Conservation (phyloP, 2,329 filamentous ascomycete species). For the Aspergillus fumigatus region DNA sequence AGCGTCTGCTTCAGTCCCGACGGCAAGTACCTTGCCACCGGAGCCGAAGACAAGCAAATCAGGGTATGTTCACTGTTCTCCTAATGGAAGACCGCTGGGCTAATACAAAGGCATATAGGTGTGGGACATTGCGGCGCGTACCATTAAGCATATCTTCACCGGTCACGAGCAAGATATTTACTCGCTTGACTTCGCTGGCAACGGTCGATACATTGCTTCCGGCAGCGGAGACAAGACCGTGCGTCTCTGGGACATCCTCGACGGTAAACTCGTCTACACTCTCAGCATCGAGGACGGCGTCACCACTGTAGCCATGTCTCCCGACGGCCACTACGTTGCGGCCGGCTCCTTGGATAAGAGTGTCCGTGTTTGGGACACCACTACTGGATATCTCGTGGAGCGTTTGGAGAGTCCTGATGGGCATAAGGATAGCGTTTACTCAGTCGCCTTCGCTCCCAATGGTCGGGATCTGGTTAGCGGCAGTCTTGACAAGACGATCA, state of each 20-base stretch:
- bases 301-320: conserved; percentile 94
- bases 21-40: conserved; percentile 87
- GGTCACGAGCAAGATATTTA: conserved; percentile 99
- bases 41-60: conserved; percentile 96
- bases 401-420: conserved; percentile 88
- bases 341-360: conserved; percentile 96
- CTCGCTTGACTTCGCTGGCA: conserved; percentile 88
- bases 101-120: conserved; percentile 53
- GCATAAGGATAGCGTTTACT: conserved; percentile 96
- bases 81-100: neutral
- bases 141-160: conserved; percentile 88
- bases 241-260: conserved; percentile 91
- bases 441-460: conserved; percentile 90
- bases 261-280: conserved; percentile 73
- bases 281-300: conserved; percentile 95
- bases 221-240: conserved; percentile 93
- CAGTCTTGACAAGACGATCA: conserved; percentile 95
- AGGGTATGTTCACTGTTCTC: conserved; percentile 56
- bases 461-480: conserved; percentile 91
- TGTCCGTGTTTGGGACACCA: conserved; percentile 93
- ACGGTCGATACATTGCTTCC: conserved; percentile 90
- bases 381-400: conserved; percentile 79
- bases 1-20: conserved; percentile 99
- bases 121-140: conserved; percentile 83
- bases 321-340: conserved; percentile 88